These are phyloP conservation scores for Schwanniomyces occidentalis DNA, from an alignment of 805 yeast genomes.

Conservation along the genomic window DNA sequence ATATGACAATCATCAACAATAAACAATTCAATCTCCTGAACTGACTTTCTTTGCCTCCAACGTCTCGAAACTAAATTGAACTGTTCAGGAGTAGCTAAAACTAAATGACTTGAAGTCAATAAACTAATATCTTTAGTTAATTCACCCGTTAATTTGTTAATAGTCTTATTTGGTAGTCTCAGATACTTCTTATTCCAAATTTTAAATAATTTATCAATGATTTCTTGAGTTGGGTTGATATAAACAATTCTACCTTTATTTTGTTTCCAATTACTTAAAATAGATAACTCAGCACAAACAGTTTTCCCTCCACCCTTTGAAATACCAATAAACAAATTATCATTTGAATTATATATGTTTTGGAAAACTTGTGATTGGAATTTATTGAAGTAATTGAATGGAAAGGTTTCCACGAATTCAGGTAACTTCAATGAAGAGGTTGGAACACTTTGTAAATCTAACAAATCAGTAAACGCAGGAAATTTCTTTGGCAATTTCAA, in stretches of 20 bases:
- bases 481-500: conserved; percentile 62
- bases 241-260: conserved; percentile 72
- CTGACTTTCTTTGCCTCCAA: conserved; percentile 77
- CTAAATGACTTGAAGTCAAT: conserved; percentile 61
- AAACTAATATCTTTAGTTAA: conserved; percentile 52
- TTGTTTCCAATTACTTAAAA: conserved; percentile 70
- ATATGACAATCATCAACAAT: conserved; percentile 74
- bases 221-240: conserved; percentile 61
- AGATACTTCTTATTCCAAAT: conserved; percentile 58
- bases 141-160: conserved; percentile 59
- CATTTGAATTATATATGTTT: conserved; percentile 55
- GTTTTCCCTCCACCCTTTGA: conserved; percentile 80
- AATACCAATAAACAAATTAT: conserved; percentile 65
- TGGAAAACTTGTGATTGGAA: conserved; percentile 74
- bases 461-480: conserved; percentile 59
- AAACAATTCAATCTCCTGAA: conserved; percentile 66
- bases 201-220: conserved; percentile 46
- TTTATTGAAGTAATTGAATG: conserved; percentile 60
- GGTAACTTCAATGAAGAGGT: conserved; percentile 47
- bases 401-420: conserved; percentile 49
- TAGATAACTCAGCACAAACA: conserved; percentile 66
- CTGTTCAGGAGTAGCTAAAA: conserved; percentile 77
- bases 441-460: conserved; percentile 53
- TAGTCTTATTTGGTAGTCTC: conserved; percentile 54
- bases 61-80: conserved; percentile 72